These are phyloP conservation scores for Phytophthora brassicae DNA, from an alignment of 352 stramenopile species.

Conservation along the genomic window DNA sequence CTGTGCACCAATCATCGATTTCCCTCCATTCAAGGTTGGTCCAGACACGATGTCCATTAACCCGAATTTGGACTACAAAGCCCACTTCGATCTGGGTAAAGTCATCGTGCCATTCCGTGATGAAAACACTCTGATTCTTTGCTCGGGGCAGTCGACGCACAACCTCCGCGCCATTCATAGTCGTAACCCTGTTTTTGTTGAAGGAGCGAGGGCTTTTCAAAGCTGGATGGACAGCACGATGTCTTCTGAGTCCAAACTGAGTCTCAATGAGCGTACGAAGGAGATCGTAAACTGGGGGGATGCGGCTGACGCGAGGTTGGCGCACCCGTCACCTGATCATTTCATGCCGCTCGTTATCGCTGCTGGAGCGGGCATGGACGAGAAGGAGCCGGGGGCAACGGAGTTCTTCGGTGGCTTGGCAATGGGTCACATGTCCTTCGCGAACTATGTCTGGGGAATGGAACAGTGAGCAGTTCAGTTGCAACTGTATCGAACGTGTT, in stretches of 20 bases:
- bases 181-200: conserved; percentile 11
- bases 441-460: conserved; percentile 25
- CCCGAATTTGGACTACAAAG: conserved; percentile 33
- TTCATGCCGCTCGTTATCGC: conserved; percentile 24
- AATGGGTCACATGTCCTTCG: conserved; percentile 18
- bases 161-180: conserved; percentile 28
- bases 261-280: conserved; percentile 9
- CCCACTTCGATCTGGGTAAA: conserved; percentile 58
- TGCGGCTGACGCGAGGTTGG: conserved; percentile 12
- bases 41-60: too few relatives aligned
- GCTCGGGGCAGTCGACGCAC: conserved; percentile 52
- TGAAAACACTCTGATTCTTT: conserved; percentile 71
- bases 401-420: conserved; percentile 21
- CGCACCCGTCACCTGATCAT: conserved; percentile 19
- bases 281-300: conserved; percentile 16
- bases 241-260: conserved; percentile 21
- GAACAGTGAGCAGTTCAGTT: conserved; percentile 1
- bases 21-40: too few relatives aligned
- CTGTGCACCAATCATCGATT: too few relatives aligned
- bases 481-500: not conserved
- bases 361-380: conserved; percentile 23
- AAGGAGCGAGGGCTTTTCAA: conserved; percentile 36
- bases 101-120: conserved; percentile 47
- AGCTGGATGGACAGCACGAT: conserved; percentile 32
- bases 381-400: conserved; percentile 14